Conservation (phyloP, 139 green algal species). For the Chlorella sp. region DNA sequence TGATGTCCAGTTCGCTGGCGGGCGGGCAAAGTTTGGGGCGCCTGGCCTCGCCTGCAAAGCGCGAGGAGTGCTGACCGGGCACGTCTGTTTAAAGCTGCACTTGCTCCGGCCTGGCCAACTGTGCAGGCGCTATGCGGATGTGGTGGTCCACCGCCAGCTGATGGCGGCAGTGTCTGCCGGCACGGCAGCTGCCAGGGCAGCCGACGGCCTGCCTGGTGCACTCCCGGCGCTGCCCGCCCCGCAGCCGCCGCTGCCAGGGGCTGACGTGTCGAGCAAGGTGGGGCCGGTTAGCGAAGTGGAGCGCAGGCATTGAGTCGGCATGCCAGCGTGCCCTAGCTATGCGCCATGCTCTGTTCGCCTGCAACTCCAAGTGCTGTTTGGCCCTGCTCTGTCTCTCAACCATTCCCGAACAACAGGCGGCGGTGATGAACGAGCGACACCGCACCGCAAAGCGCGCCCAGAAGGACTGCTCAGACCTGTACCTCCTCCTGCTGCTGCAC, state of each 20-base stretch:
- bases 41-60: no score
- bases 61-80: no score
- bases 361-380: no score
- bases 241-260: slow-evolving; percentile 36
- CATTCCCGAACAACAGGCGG: slow-evolving; percentile 9
- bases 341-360: no score
- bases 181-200: background rate
- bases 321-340: no score
- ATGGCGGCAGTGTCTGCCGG: slow-evolving; percentile 50
- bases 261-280: background rate
- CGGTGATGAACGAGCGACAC: slow-evolving; percentile 69
- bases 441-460: slow-evolving; percentile 63
- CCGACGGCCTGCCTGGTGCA: background rate
- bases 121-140: slow-evolving; percentile 86
- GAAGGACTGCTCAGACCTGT: slow-evolving; percentile 72
- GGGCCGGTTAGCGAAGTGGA: no score
- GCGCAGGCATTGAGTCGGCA: no score
- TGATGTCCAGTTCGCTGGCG: no score
- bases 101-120: background rate
- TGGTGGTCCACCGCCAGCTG: slow-evolving; percentile 76
- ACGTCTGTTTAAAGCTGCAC: background rate
- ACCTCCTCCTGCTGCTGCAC: slow-evolving; percentile 75
- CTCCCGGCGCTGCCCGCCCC: background rate
- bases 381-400: no score
- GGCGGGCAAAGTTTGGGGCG: no score